phyloP scores from a whole-genome alignment of 495 filamentous ascomycete genomes.

The Hyaloscypha finlandica region DNA sequence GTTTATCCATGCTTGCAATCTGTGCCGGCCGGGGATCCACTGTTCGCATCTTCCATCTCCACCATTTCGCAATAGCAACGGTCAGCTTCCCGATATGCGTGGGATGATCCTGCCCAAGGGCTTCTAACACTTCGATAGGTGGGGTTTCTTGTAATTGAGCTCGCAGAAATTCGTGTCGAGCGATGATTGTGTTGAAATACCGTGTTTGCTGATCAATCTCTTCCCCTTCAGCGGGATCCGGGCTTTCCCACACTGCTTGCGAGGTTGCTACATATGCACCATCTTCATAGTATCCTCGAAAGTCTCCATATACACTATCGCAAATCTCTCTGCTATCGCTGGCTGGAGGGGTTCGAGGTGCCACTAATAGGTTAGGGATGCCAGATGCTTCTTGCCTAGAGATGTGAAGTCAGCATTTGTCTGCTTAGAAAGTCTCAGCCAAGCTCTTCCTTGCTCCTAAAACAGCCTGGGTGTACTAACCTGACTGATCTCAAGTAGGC shows the following conservation, averaged over 20 bases:
- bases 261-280: conserved; percentile 57
- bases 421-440: conserved; percentile 36
- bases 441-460: conserved; percentile 26
- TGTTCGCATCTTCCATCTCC: conserved; percentile 47
- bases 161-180: conserved; percentile 61
- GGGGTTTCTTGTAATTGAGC: conserved; percentile 56
- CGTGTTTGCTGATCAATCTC: conserved; percentile 51
- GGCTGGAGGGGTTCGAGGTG: conserved; percentile 28
- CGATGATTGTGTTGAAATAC: conserved; percentile 64
- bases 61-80: conserved; percentile 45
- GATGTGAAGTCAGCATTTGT: conserved; percentile 29
- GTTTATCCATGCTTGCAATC: conserved; percentile 67
- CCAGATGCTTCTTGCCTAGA: conserved; percentile 40
- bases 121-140: conserved; percentile 46
- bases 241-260: not conserved
- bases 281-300: conserved; percentile 64
- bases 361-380: conserved; percentile 43
- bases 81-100: conserved; percentile 53
- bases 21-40: conserved; percentile 68
- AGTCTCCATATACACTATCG: conserved; percentile 46
- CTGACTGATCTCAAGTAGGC: conserved; percentile 79
- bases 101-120: conserved; percentile 58
- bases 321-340: conserved; percentile 44
- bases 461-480: conserved; percentile 44
- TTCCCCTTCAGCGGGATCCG: conserved; percentile 29